Percentiles rank a stretch among this genome's conserved stretches.
phyloP scores from a whole-genome alignment of 2,329 filamentous ascomycete species.

The Pseudocercospora fijiensis region DNA sequence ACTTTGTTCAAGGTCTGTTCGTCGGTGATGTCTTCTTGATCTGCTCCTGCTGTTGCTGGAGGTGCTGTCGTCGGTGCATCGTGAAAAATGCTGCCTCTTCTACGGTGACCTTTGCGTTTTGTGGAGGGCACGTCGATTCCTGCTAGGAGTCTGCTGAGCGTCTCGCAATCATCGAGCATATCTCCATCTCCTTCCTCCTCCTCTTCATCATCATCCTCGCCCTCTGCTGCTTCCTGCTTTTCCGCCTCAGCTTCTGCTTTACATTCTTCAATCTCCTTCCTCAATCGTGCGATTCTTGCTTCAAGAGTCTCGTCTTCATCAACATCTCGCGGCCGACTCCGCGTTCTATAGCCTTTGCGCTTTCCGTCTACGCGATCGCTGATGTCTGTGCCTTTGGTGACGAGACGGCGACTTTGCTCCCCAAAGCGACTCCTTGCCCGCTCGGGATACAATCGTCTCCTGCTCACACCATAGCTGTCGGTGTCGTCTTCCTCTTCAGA shows the following conservation, averaged over 20 bases:
- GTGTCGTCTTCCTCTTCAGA: constrained; percentile 56
- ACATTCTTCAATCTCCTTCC: constrained; percentile 72
- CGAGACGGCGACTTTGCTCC: constrained; percentile 62
- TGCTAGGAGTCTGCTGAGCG: constrained; percentile 71
- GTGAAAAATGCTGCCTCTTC: constrained; percentile 21
- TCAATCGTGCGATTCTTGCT: constrained; percentile 75
- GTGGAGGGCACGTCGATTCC: constrained; percentile 52
- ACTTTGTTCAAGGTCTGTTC: constrained; percentile 72
- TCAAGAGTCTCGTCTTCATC: constrained; percentile 76
- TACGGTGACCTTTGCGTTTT: constrained; percentile 13
- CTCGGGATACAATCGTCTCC: constrained; percentile 71
- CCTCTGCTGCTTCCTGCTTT: constrained; percentile 37
- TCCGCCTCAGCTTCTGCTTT: constrained; percentile 46
- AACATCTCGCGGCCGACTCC: constrained; percentile 65
- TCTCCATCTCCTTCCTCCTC: constrained; percentile 57
- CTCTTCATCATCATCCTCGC: constrained; percentile 46
- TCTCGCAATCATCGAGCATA: constrained; percentile 55
- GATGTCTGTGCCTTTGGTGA: constrained; percentile 78
- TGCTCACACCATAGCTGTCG: constrained; percentile 62
- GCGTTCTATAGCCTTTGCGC: constrained; percentile 73
- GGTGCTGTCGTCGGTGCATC: constrained; percentile 23
- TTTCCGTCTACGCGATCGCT: constrained; percentile 83
- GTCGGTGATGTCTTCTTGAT: constrained; percentile 19
- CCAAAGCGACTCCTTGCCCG: constrained; percentile 79
- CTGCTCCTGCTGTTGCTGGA: constrained; percentile 5